These are phyloP conservation scores for Venturia oleaginea DNA, from an alignment of 2,329 filamentous ascomycete genomes.

Conservation along the genomic window DNA sequence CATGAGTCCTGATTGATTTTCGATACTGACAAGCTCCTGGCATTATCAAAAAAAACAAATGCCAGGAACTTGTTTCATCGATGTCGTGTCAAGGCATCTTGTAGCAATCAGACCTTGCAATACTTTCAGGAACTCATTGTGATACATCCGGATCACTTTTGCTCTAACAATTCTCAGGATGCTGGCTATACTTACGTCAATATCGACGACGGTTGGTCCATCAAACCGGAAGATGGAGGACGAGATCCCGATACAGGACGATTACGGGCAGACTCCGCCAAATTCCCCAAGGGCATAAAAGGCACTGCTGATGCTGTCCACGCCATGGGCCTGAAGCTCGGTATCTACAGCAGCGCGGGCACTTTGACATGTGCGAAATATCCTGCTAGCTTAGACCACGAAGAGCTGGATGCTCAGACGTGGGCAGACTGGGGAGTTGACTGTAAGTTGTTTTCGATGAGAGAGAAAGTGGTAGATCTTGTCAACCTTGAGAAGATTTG, in stretches of 20 bases:
- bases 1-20: neutral
- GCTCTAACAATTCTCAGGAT: constrained; percentile 22
- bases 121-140: neutral
- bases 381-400: constrained; percentile 47
- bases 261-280: constrained; percentile 30
- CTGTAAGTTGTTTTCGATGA: constrained; percentile 16
- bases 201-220: constrained; percentile 49
- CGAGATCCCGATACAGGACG: constrained; percentile 36
- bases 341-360: constrained; percentile 53
- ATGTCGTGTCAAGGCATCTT: neutral
- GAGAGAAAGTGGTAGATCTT: neutral
- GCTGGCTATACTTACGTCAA: constrained; percentile 51
- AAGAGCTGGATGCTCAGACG: constrained; percentile 46
- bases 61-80: neutral
- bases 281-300: constrained; percentile 51
- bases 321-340: constrained; percentile 49
- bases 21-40: neutral
- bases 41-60: neutral
- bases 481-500: neutral
- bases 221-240: constrained; percentile 33
- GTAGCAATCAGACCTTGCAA: neutral
- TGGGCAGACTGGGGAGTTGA: constrained; percentile 26
- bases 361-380: constrained; percentile 46
- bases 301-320: constrained; percentile 47
- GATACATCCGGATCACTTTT: neutral